A percentile compares a stretch with the other conserved stretches of the same genome.
Evolutionary conservation across 495 filamentous ascomycete species (phyloP).

Genomic region (Trichoderma orchidacearum): DNA sequence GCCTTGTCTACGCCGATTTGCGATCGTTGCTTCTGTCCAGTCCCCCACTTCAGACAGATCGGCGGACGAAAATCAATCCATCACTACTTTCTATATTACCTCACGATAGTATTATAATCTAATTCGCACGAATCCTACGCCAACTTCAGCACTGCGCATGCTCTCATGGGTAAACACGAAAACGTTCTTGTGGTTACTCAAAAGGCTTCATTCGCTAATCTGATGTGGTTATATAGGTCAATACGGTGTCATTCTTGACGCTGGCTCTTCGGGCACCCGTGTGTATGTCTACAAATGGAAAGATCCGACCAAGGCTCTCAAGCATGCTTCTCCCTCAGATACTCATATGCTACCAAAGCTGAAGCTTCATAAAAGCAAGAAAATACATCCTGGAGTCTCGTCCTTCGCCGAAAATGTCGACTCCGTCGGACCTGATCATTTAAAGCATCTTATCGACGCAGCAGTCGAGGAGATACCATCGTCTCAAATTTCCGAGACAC

Average conservation of each 20-base stretch:
- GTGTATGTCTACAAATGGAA: slow-evolving; percentile 90
- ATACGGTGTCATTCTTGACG: slow-evolving; percentile 49
- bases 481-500: slow-evolving; percentile 67
- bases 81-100: too few relatives aligned
- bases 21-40: too few relatives aligned
- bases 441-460: slow-evolving; percentile 67
- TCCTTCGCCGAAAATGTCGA: slow-evolving; percentile 69
- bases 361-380: slow-evolving; percentile 75
- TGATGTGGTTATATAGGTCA: slow-evolving; percentile 19
- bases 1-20: too few relatives aligned
- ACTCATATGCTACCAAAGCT: slow-evolving; percentile 63
- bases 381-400: slow-evolving; percentile 85
- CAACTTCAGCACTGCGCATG: not conserved
- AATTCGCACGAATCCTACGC: not conserved
- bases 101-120: too few relatives aligned
- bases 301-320: slow-evolving; percentile 53
- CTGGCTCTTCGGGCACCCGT: slow-evolving; percentile 68
- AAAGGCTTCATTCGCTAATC: not conserved
- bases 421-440: slow-evolving; percentile 66
- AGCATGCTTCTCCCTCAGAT: slow-evolving; percentile 43
- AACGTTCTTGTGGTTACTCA: not conserved
- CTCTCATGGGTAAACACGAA: not conserved
- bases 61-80: too few relatives aligned
- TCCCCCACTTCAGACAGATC: too few relatives aligned
- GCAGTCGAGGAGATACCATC: slow-evolving; percentile 71